Conservation (phyloP, 1,139 yeast species). For the Wickerhamomyces sp. region DNA sequence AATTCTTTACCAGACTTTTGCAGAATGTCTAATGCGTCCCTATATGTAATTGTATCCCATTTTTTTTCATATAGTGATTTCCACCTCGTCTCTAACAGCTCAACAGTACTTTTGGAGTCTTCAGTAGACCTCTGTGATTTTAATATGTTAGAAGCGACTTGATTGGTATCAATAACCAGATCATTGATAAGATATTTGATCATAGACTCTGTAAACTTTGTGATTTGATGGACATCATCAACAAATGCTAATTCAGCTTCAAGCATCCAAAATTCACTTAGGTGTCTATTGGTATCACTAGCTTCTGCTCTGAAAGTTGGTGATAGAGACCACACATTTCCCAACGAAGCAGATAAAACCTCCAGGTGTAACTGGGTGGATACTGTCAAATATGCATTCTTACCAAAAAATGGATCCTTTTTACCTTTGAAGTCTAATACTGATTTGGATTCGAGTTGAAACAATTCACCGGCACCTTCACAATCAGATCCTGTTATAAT, state of each 20-base stretch:
- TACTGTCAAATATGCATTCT: conserved; percentile 71
- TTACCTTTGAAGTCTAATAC: conserved; percentile 17
- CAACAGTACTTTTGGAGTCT: conserved; percentile 27
- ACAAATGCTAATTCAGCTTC: conserved; percentile 85
- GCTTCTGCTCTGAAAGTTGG: conserved; percentile 95
- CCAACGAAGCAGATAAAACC: conserved; percentile 66
- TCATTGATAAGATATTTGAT: conserved; percentile 46
- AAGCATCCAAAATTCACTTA: conserved; percentile 96
- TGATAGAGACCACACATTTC: conserved; percentile 81
- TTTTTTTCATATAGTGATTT: conserved; percentile 20
- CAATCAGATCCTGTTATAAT: conserved; percentile 85
- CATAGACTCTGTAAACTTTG: conserved; percentile 66
- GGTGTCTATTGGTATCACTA: conserved; percentile 85
- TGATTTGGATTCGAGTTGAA: conserved; percentile 41
- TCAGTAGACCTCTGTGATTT: conserved; percentile 34
- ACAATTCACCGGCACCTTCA: conserved; percentile 97
- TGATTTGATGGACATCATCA: conserved; percentile 51
- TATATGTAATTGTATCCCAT: conserved; percentile 76
- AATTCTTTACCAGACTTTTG: conserved; percentile 28
- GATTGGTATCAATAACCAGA: conserved; percentile 31
- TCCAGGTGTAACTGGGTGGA: conserved; percentile 92
- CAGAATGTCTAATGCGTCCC: conserved; percentile 62
- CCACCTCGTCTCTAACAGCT: conserved; percentile 29
- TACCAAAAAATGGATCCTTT: conserved; percentile 52
- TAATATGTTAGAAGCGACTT: conserved; percentile 39